These are phyloP conservation scores for Papilionanthe hybrid DNA, from an alignment of 116 monocot species.

Conservation along the genomic window DNA sequence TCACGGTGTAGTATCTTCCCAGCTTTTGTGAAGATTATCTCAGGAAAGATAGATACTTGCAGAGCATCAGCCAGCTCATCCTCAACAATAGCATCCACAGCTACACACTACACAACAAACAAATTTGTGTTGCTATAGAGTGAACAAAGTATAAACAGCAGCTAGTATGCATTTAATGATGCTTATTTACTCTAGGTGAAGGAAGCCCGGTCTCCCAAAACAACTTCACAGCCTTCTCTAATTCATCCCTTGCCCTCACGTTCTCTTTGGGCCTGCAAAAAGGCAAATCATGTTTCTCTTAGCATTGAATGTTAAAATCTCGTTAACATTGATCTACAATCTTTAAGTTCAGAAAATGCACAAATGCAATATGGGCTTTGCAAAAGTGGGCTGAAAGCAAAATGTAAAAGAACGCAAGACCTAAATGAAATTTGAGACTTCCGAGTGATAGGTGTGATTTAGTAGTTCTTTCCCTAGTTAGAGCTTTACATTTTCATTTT, in stretches of 20 bases:
- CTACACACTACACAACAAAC: conserved; percentile 62
- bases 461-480: no score
- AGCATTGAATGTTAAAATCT: neutral
- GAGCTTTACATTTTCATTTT: no score
- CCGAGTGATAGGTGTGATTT: neutral
- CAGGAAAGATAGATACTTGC: conserved; percentile 58
- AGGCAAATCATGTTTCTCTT: neutral
- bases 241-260: conserved; percentile 56
- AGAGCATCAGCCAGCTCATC: conserved; percentile 62
- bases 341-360: neutral
- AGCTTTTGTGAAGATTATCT: conserved; percentile 85
- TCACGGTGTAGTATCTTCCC: conserved; percentile 90
- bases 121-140: neutral
- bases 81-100: conserved; percentile 78
- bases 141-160: neutral
- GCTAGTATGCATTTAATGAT: neutral
- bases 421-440: neutral
- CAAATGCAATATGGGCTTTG: neutral
- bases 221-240: conserved; percentile 72
- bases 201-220: conserved; percentile 75
- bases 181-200: conserved; percentile 70
- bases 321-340: neutral
- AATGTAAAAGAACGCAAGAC: neutral
- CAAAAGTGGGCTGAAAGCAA: neutral
- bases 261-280: conserved; percentile 62